A percentile compares a stretch with the other conserved stretches of the same genome.
Evolutionary conservation across 2,329 filamentous ascomycete species (phyloP).

Genomic region (Cytospora chrysosperma): DNA sequence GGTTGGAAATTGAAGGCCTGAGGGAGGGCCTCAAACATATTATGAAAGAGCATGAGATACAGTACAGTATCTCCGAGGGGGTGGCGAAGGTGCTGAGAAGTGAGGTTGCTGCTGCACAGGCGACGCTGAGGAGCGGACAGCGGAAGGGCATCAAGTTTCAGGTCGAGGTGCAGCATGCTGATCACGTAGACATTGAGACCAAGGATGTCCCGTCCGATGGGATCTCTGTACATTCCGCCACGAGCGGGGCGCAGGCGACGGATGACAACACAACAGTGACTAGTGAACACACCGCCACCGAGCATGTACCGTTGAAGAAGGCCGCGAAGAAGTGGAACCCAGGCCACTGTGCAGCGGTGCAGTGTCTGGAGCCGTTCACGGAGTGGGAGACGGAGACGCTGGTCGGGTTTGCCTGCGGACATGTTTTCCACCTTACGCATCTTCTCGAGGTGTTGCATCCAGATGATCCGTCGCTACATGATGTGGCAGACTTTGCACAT

Average conservation of each 20-base stretch:
- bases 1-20: slow-evolving; percentile 87
- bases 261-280: slow-evolving; percentile 17
- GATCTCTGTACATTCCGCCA: slow-evolving; percentile 16
- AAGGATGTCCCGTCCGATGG: slow-evolving; percentile 39
- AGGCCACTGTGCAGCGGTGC: slow-evolving; percentile 55
- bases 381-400: slow-evolving; percentile 69
- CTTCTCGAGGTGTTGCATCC: slow-evolving; percentile 56
- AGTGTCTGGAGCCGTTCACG: slow-evolving; percentile 55
- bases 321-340: slow-evolving; percentile 39
- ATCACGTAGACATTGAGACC: slow-evolving; percentile 44
- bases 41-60: slow-evolving; percentile 93
- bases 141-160: slow-evolving; percentile 88
- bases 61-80: slow-evolving; percentile 86
- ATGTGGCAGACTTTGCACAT: slow-evolving; percentile 45
- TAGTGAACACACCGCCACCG: slow-evolving; percentile 3
- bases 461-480: slow-evolving; percentile 39
- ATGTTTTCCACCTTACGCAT: slow-evolving; percentile 77
- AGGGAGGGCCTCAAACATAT: slow-evolving; percentile 85
- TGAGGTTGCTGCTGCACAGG: slow-evolving; percentile 84
- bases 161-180: slow-evolving; percentile 50
- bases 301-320: slow-evolving; percentile 30
- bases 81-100: slow-evolving; percentile 83
- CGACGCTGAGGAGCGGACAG: slow-evolving; percentile 74
- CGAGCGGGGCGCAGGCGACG: slow-evolving; percentile 23
- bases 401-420: slow-evolving; percentile 78